A percentile compares a stretch with the other conserved stretches of the same genome.
Evolutionary conservation across 2,329 filamentous ascomycete species (phyloP).

Genomic region (Alternaria postmessia): DNA sequence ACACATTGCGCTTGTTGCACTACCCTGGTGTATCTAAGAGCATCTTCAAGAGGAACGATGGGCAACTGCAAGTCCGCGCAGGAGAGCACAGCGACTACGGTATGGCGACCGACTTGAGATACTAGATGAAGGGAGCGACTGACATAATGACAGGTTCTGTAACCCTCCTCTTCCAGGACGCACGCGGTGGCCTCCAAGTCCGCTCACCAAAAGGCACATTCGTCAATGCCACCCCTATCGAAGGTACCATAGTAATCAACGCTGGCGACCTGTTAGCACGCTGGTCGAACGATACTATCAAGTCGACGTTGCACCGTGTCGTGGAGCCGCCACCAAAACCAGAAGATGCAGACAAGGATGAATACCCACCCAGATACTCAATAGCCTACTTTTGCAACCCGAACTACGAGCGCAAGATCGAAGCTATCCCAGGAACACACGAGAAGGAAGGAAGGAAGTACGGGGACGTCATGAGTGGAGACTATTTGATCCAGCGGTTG

Average conservation of each 20-base stretch:
- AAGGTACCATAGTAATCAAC: constrained; percentile 84
- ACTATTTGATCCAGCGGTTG: constrained; percentile 82
- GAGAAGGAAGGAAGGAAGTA: constrained; percentile 79
- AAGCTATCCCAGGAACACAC: constrained; percentile 82
- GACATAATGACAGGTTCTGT: constrained; percentile 46
- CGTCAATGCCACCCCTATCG: constrained; percentile 83
- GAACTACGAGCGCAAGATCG: constrained; percentile 77
- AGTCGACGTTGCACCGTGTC: constrained; percentile 87
- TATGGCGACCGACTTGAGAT: constrained; percentile 5
- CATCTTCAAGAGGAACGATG: constrained; percentile 71
- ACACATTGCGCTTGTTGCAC: constrained; percentile 73
- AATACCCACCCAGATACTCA: constrained; percentile 79
- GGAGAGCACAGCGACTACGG: constrained; percentile 78
- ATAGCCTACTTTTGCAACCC: constrained; percentile 95
- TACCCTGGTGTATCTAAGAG: constrained; percentile 74
- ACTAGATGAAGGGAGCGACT: neutral
- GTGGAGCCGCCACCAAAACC: constrained; percentile 74
- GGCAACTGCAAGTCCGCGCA: constrained; percentile 76
- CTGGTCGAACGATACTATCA: constrained; percentile 92
- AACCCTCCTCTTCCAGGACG: constrained; percentile 60
- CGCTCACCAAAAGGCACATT: constrained; percentile 78
- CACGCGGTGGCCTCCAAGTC: constrained; percentile 66
- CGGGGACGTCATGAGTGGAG: constrained; percentile 75
- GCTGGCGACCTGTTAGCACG: constrained; percentile 85
- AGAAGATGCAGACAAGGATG: constrained; percentile 57